Evolutionary conservation across 257 asterid genomes (phyloP), one percentile per base, ranked within the genome.

Genomic region (Euphrasia confusa): DNA sequence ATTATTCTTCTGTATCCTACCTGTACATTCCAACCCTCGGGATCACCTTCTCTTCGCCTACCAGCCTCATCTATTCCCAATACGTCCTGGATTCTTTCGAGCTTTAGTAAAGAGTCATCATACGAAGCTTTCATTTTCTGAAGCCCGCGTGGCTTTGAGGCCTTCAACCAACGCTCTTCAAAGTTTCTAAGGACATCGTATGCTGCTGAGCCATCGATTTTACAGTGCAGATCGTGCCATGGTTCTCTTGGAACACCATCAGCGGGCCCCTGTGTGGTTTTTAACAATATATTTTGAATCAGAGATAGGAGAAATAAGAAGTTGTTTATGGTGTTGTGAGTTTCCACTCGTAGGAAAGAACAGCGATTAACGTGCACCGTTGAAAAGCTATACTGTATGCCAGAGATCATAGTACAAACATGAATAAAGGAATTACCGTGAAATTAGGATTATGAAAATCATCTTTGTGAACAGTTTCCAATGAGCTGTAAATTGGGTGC

Each of bases 171-270:
- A 58, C 97, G 95, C 79, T 89, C 95, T 74, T 84, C 84, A 35
- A 89, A 89, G 75, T 89, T 89, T 35, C 80, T 78, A 68, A 89
- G 75, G 62, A 89, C 81, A 60, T 89, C 97, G 61, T 89, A 89
- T 57, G 97, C 97, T 45, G 94, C 97, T 35, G 92, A 86, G 64
- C 95, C 95, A 66, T 89, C 95, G 14, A 89, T 80, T 75, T 72
- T 83, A 61, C 88, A 64, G 71, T 89, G 97, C 58, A 89, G 69
- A 83, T 89, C 97, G 56, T 89, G 97, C 97, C 97, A 89, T 14
- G 97, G 90, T 73, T 90, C 97, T 69, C 97, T 78, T 54, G 97
- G 95, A 71, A 88, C 80, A 62, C 87, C 95, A 37, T 64, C 45
- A 53, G 74, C 65, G 7, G 95, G 81, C 37, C 90, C 95, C 97